phyloP scores from a whole-genome alignment of 257 asterid species.

The Catharanthus roseus region DNA sequence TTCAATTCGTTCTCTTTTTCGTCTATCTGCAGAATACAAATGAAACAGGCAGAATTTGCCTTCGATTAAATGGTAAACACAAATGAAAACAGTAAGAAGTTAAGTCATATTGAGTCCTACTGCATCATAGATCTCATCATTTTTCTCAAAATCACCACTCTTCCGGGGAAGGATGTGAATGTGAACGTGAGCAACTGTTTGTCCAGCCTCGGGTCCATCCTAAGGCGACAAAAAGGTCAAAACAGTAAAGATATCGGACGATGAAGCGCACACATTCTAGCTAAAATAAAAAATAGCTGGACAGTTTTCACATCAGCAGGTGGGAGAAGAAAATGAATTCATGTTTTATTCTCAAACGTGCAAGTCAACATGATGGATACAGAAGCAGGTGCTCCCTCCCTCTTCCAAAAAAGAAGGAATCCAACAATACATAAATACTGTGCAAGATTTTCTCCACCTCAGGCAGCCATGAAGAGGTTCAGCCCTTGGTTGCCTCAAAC shows the following conservation, averaged over 20 bases:
- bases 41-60: background rate
- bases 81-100: background rate
- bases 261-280: background rate
- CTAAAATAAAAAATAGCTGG: background rate
- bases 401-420: no score
- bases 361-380: no score
- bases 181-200: constrained; percentile 84
- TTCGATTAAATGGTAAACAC: background rate
- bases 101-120: constrained; percentile 36
- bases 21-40: constrained; percentile 46
- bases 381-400: no score
- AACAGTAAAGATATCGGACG: background rate
- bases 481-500: no score
- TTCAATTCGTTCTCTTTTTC: constrained; percentile 77
- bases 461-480: no score
- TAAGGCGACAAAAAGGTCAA: constrained; percentile 22
- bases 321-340: background rate
- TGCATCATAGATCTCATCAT: constrained; percentile 84
- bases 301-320: background rate
- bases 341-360: background rate
- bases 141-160: constrained; percentile 71
- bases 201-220: constrained; percentile 97
- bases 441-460: no score
- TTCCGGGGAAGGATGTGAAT: constrained; percentile 82
- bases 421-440: no score